Evolutionary conservation across 2,329 filamentous ascomycete species (phyloP).

Genomic region (Penicillium sp.): DNA sequence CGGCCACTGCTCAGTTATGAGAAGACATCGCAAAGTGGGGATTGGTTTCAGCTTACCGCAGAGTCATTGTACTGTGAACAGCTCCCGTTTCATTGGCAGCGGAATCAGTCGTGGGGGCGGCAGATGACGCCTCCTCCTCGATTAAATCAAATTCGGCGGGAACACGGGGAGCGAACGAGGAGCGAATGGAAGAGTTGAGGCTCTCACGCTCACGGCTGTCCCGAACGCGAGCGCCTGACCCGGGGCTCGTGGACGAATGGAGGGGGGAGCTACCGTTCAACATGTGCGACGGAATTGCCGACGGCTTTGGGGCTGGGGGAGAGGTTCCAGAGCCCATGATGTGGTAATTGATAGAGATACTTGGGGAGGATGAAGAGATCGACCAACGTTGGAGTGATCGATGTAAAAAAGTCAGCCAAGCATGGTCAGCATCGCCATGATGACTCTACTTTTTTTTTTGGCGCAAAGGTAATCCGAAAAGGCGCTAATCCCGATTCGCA

Average conservation of each 20-base stretch:
- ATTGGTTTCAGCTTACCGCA: conserved; percentile 26
- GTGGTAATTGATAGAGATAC: no score
- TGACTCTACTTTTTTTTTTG: conserved; percentile 11
- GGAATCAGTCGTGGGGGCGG: conserved; percentile 17
- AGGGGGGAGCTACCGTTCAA: conserved; percentile 56
- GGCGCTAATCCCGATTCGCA: conserved; percentile 11
- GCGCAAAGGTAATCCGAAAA: conserved; percentile 11
- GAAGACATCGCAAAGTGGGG: neutral
- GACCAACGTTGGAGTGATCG: no score
- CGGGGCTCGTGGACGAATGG: conserved; percentile 41
- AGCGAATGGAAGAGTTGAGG: conserved; percentile 58
- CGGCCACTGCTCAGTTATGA: conserved; percentile 20
- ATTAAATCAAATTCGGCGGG: conserved; percentile 31
- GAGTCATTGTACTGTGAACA: conserved; percentile 17
- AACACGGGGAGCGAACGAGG: conserved; percentile 50
- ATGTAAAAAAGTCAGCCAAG: no score
- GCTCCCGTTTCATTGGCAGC: conserved; percentile 11
- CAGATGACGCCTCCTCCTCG: conserved; percentile 10
- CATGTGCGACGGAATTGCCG: conserved; percentile 57
- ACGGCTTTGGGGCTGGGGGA: conserved; percentile 48
- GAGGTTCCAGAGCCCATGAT: conserved; percentile 49
- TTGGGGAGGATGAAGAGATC: no score
- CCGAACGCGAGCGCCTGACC: conserved; percentile 35
- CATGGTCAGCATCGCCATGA: conserved; percentile 5
- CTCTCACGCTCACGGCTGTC: conserved; percentile 57